Evolutionary conservation across 805 yeast species (phyloP).

Genomic region (Candida broadrunensis): DNA sequence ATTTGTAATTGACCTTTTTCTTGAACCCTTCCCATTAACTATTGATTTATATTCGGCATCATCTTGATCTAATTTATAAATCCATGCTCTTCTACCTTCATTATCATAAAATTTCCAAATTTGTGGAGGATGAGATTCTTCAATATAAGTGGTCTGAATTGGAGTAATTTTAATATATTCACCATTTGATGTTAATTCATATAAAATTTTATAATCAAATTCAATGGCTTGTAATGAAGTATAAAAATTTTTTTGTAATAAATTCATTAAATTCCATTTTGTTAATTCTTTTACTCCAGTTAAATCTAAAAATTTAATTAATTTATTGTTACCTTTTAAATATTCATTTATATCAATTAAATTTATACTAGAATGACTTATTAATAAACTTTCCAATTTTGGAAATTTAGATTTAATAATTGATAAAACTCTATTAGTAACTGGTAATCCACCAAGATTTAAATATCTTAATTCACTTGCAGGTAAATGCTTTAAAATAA

Average conservation of each 20-base stretch:
- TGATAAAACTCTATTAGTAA: conserved; percentile 36
- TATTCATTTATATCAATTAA: conserved; percentile 36
- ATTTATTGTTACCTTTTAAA: conserved; percentile 20
- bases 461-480: conserved; percentile 47
- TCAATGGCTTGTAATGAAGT: conserved; percentile 57
- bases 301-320: conserved; percentile 61
- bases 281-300: conserved; percentile 60
- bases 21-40: conserved; percentile 13
- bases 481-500: conserved; percentile 41
- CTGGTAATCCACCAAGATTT: conserved; percentile 66
- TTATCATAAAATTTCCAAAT: conserved; percentile 54
- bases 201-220: conserved; percentile 55
- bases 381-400: conserved; percentile 38
- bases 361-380: conserved; percentile 37
- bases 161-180: conserved; percentile 26
- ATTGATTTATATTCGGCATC: conserved; percentile 32
- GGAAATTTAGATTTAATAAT: conserved; percentile 39
- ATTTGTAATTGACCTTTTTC: conserved; percentile 6
- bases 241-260: conserved; percentile 26
- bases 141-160: conserved; percentile 25
- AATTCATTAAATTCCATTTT: conserved; percentile 47
- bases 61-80: conserved; percentile 45
- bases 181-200: conserved; percentile 43
- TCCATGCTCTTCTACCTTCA: conserved; percentile 81
- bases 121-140: conserved; percentile 23